Percentiles rank a stretch among this genome's conserved stretches.
phyloP scores from a whole-genome alignment of 1,284 basidiomycete species.

The Cutaneotrichosporon dermatis region DNA sequence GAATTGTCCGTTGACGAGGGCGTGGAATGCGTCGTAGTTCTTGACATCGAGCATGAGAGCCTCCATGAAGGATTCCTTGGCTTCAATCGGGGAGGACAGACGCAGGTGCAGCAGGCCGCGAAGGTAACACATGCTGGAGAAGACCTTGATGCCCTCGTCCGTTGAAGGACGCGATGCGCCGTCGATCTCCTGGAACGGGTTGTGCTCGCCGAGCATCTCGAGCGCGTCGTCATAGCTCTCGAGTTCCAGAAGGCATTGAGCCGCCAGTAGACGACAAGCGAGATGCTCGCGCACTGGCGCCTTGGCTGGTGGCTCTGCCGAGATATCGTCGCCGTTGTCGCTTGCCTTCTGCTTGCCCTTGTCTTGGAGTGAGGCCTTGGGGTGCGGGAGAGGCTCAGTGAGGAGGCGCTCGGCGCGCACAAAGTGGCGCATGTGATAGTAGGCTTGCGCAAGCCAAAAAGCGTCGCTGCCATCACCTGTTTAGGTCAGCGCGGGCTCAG shows the following conservation, averaged over 20 bases:
- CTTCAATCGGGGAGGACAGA: constrained; percentile 78
- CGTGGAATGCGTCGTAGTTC: constrained; percentile 92
- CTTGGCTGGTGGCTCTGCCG: not conserved
- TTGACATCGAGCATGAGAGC: constrained; percentile 91
- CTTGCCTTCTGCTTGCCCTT: constrained; percentile 21
- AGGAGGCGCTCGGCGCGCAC: constrained; percentile 87
- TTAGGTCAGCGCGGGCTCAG: not conserved
- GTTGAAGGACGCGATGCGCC: constrained; percentile 2
- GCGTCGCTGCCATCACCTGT: constrained; percentile 90
- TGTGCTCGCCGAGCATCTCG: constrained; percentile 86
- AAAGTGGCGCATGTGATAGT: constrained; percentile 93
- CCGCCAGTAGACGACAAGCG: constrained; percentile 87
- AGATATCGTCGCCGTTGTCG: constrained; percentile 2
- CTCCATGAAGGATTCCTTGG: constrained; percentile 91
- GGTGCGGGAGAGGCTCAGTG: constrained; percentile 58
- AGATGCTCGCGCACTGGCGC: constrained; percentile 74
- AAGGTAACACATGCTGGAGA: constrained; percentile 91
- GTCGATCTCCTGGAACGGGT: constrained; percentile 61
- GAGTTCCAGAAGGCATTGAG: constrained; percentile 87
- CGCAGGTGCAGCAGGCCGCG: constrained; percentile 92
- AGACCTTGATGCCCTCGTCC: constrained; percentile 74
- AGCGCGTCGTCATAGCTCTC: constrained; percentile 90
- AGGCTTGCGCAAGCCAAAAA: constrained; percentile 97
- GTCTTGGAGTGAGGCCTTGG: not conserved
- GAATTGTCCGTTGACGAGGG: constrained; percentile 87